Percentiles rank a stretch among this genome's conserved stretches.
phyloP scores from a whole-genome alignment of 164 flowering plant genomes.

The Nymphaea thermarum region DNA sequence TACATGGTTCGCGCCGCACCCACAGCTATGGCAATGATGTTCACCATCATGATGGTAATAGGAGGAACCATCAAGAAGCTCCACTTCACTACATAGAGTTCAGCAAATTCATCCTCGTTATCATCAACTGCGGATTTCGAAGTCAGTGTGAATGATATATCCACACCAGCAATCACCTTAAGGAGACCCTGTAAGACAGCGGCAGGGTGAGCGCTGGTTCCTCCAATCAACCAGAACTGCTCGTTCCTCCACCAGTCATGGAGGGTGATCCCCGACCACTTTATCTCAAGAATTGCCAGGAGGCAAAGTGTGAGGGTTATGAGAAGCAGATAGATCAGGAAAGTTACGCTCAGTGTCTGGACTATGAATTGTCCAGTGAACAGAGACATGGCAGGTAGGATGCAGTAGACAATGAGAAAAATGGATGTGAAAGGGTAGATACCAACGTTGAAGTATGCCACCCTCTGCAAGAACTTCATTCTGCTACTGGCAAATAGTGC shows the following conservation, averaged over 20 bases:
- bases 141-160: conserved; percentile 85
- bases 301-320: conserved; percentile 69
- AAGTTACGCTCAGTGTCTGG: conserved; percentile 53
- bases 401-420: conserved; percentile 69
- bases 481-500: conserved; percentile 57
- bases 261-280: conserved; percentile 80
- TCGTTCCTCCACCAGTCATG: conserved; percentile 98
- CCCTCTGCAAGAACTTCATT: conserved; percentile 77
- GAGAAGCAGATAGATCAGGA: conserved; percentile 40
- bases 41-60: conserved; percentile 71
- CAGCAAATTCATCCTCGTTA: conserved; percentile 79
- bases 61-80: conserved; percentile 79
- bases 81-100: conserved; percentile 69
- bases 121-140: conserved; percentile 63
- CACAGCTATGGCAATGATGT: conserved; percentile 63
- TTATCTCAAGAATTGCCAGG: conserved; percentile 70
- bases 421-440: conserved; percentile 87
- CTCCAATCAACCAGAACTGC: conserved; percentile 94
- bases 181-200: conserved; percentile 82
- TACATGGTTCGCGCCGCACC: conserved; percentile 70
- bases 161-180: conserved; percentile 83
- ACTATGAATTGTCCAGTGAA: conserved; percentile 89
- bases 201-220: conserved; percentile 89
- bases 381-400: conserved; percentile 77
- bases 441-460: conserved; percentile 79